Evolutionary conservation across 345 rosid species (phyloP).

Genomic region (Schrenkiella parvula): DNA sequence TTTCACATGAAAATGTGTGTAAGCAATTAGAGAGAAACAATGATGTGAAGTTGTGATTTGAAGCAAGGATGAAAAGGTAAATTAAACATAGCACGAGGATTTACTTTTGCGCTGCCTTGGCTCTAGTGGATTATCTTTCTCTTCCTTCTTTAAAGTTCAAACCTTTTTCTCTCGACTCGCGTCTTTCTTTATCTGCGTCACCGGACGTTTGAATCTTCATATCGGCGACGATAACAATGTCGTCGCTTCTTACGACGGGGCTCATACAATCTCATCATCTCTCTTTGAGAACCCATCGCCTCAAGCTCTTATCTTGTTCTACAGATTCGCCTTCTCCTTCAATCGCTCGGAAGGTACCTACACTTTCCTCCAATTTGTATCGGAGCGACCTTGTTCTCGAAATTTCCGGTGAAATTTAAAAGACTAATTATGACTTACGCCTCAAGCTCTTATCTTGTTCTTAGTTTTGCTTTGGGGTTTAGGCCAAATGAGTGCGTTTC

Average conservation of each 20-base stretch:
- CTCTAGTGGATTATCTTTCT: not conserved
- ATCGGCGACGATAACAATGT: slow-evolving; percentile 5
- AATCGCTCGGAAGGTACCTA: slow-evolving; percentile 36
- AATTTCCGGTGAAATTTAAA: not conserved
- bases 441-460: too few relatives aligned
- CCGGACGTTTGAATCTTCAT: not conserved
- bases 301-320: slow-evolving; percentile 16
- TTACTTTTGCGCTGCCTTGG: not conserved
- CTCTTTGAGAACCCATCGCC: slow-evolving; percentile 4
- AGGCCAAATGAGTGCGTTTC: too few relatives aligned
- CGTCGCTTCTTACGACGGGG: slow-evolving; percentile 2
- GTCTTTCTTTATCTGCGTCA: not conserved
- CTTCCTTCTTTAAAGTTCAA: not conserved
- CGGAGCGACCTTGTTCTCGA: not conserved
- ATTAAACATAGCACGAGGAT: not conserved
- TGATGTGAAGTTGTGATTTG: too few relatives aligned
- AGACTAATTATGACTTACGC: too few relatives aligned
- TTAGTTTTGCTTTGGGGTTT: too few relatives aligned
- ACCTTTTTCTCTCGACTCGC: not conserved
- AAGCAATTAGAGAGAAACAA: too few relatives aligned
- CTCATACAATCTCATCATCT: not conserved
- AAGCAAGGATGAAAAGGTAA: not conserved
- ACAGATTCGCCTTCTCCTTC: slow-evolving; percentile 19
- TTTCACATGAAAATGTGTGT: too few relatives aligned
- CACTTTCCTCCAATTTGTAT: not conserved